Evolutionary conservation across 2,329 filamentous ascomycete species (phyloP).

Genomic region (Aspergillus caelatus): DNA sequence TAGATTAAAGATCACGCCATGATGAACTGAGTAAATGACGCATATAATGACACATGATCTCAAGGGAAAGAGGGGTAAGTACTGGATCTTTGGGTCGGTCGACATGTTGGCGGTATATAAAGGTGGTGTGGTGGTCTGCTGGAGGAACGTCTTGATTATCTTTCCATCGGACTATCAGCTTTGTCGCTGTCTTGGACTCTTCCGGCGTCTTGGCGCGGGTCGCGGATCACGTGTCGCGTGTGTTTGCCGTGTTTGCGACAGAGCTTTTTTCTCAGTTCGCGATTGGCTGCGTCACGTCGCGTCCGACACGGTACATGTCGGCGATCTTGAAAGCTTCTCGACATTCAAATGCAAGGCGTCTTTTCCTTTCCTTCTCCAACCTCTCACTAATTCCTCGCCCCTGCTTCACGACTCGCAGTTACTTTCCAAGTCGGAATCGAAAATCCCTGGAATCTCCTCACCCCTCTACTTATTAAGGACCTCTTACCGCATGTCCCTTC

Average conservation of each 20-base stretch:
- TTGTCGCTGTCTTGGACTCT: conserved; percentile 1
- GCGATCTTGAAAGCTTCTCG: conserved; percentile 36
- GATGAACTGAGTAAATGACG: conserved; percentile 23
- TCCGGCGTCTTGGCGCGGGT: conserved; percentile 16
- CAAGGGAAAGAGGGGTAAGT: conserved; percentile 27
- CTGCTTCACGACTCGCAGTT: conserved; percentile 22
- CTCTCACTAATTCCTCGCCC: conserved; percentile 17
- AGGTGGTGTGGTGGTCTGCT: conserved; percentile 7
- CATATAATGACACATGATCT: conserved; percentile 15
- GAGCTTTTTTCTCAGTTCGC: conserved; percentile 24
- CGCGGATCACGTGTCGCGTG: conserved; percentile 28
- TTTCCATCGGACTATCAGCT: not conserved
- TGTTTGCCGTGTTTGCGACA: conserved; percentile 33
- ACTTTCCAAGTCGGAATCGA: conserved; percentile 7
- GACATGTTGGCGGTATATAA: conserved; percentile 55
- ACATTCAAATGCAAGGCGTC: conserved; percentile 35
- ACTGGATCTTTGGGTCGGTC: conserved; percentile 72
- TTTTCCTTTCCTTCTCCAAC: conserved; percentile 20
- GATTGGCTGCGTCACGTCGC: conserved; percentile 46
- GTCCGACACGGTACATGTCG: conserved; percentile 36
- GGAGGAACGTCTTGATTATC: not conserved
- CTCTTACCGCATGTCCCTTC: conserved; percentile 20
- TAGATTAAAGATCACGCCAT: not conserved
- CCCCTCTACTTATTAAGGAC: conserved; percentile 16
- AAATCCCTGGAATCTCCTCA: conserved; percentile 13